Percentiles rank a stretch among this genome's conserved stretches.
Conservation (phyloP, 2,329 filamentous ascomycete species). For the Chaetomiaceae sp. region DNA sequence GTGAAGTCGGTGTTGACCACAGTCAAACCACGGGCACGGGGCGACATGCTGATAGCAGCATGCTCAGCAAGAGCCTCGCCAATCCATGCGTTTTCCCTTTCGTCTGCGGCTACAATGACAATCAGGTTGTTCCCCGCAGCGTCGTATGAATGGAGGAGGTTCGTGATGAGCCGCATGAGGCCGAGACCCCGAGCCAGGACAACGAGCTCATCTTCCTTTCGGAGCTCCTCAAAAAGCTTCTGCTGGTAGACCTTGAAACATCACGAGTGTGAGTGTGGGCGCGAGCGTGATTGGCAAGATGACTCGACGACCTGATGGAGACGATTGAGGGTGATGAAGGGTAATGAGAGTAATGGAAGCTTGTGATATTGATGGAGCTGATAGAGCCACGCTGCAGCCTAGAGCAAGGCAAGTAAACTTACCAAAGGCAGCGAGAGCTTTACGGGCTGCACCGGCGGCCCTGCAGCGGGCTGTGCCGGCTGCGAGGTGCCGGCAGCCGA, state of each 20-base stretch:
- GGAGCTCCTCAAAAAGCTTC: conserved; percentile 85
- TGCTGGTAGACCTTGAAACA: conserved; percentile 78
- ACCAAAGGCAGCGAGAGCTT: conserved; percentile 76
- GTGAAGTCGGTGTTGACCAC: conserved; percentile 94
- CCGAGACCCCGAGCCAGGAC: conserved; percentile 88
- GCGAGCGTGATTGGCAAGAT: neutral
- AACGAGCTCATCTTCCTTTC: conserved; percentile 87
- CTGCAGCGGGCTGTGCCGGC: conserved; percentile 58
- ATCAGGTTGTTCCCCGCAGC: conserved; percentile 91
- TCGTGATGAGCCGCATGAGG: conserved; percentile 87
- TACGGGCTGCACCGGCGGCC: conserved; percentile 54
- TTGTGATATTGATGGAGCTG: too few species aligned
- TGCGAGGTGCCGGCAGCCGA: conserved; percentile 44
- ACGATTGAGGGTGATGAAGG: too few species aligned
- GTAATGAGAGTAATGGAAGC: too few species aligned
- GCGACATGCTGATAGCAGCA: conserved; percentile 79
- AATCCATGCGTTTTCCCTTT: conserved; percentile 94
- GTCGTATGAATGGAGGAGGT: conserved; percentile 94
- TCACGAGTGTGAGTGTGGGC: neutral
- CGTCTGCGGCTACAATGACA: conserved; percentile 81
- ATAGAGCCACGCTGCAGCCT: too few species aligned
- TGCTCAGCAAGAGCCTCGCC: conserved; percentile 94
- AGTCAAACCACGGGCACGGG: conserved; percentile 77
- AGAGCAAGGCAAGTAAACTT: too few species aligned
- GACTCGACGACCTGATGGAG: neutral